Conservation (phyloP, 371 early-diverging fungal species). For the Saksenaea oblongispora region DNA sequence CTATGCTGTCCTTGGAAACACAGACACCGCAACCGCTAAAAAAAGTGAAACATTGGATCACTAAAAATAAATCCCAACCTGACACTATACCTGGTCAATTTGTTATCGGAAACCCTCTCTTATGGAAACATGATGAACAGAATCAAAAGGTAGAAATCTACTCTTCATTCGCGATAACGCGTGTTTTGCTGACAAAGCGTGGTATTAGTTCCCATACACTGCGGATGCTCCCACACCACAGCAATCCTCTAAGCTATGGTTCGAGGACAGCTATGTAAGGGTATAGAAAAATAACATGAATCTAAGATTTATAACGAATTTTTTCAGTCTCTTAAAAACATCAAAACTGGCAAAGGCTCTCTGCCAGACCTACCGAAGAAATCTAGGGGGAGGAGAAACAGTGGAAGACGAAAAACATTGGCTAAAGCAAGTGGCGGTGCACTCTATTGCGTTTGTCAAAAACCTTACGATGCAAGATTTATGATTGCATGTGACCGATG, state of each 20-base stretch:
- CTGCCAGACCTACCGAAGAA: background rate
- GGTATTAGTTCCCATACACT: background rate
- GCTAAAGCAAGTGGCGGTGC: background rate
- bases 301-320: background rate
- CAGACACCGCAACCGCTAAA: slow-evolving; percentile 20
- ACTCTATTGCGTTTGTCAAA: slow-evolving; percentile 59
- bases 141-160: slow-evolving; percentile 11
- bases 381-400: slow-evolving; percentile 10
- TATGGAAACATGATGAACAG: slow-evolving; percentile 12
- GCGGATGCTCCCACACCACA: background rate
- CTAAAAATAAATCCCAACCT: slow-evolving; percentile 18
- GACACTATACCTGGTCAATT: slow-evolving; percentile 11
- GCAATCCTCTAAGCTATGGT: background rate
- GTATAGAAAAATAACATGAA: background rate
- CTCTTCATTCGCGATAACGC: background rate
- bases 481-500: slow-evolving; percentile 71
- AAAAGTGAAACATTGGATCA: slow-evolving; percentile 28
- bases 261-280: background rate
- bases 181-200: background rate
- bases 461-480: slow-evolving; percentile 56
- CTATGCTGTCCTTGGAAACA: background rate
- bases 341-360: background rate
- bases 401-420: background rate
- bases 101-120: slow-evolving; percentile 15
- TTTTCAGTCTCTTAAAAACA: background rate